Evolutionary conservation across 768 basidiomycete species (phyloP), one percentile per base, ranked within the genome.

Genomic region (Russula virescens): DNA sequence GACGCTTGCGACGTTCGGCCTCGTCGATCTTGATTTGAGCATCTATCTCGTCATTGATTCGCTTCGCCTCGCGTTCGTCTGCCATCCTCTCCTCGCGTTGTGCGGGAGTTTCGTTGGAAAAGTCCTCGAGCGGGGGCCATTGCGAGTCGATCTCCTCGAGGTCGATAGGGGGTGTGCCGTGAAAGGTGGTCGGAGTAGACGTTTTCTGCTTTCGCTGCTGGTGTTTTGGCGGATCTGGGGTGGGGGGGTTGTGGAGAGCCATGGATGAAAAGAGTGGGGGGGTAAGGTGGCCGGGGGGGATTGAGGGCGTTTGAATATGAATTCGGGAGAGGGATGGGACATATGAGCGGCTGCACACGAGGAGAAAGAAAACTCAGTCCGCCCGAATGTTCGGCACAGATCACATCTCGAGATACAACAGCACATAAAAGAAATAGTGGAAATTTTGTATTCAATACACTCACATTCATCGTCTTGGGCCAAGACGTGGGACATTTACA

Each of bases 41-140:
- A 69, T 87, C 83, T 68, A 87, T 87, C 8, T 72, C 71, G 63
- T 85, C 82, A 71, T 80, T 84, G 26, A 73, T 61, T 43, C 75
- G 73, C 69, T 81, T 81, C 16, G 83, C 84, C 66, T 81, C 78
- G 26, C 73, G 75, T 69, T 83, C 82, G 34, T 70, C 71, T 56
- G 74, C 71, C 28, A 80, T 59, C 18, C 83, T 75, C 46, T 67
- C 63, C n/a, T 73, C 72, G 16, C 73, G 74, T 49, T 81, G 75
- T 6, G 75, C 72, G 11, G 78, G 75, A 0, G 76, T 79, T 69
- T 83, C 83, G 58, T 74, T 53, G 2, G 64, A 67, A 3, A 68
- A 65, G 2, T 76, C 73, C 1, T 69, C 71, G n/a, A 58, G 52
- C 14, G 75, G 75, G 0, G 75, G 75, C 74, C 73, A 74, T 1